Percentiles rank a stretch among this genome's conserved stretches.
phyloP scores from a whole-genome alignment of 768 basidiomycete genomes.

The Coprinellus aureogranulatus region DNA sequence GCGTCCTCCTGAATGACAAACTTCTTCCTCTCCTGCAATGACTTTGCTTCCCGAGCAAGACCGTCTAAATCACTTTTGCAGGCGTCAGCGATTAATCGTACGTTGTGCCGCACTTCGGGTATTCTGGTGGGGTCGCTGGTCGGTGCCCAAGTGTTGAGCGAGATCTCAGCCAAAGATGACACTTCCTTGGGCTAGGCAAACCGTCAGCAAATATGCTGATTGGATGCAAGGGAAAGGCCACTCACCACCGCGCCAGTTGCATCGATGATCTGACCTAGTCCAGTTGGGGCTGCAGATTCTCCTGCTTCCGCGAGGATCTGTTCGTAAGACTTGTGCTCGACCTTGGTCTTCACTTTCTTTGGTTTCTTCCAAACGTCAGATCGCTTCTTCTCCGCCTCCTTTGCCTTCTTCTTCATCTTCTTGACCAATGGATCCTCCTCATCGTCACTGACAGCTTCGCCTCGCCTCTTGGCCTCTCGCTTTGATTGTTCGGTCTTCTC shows the following conservation, averaged over 20 bases:
- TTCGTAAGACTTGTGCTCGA: slow-evolving; percentile 97
- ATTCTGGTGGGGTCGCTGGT: slow-evolving; percentile 84
- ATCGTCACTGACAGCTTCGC: slow-evolving; percentile 73
- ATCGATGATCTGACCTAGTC: slow-evolving; percentile 88
- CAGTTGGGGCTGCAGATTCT: slow-evolving; percentile 47
- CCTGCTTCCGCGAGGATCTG: slow-evolving; percentile 89
- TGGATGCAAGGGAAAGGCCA: slow-evolving; percentile 12
- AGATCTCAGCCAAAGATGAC: slow-evolving; percentile 76
- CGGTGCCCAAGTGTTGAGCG: slow-evolving; percentile 78
- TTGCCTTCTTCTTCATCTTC: slow-evolving; percentile 51
- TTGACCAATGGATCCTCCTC: slow-evolving; percentile 53
- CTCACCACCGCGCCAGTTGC: slow-evolving; percentile 89
- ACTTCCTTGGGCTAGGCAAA: slow-evolving; percentile 77
- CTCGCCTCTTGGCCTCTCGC: slow-evolving; percentile 71
- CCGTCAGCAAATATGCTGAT: slow-evolving; percentile 7
- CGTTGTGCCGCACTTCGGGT: slow-evolving; percentile 96
- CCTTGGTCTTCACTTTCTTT: slow-evolving; percentile 78
- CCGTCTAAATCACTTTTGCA: slow-evolving; percentile 85
- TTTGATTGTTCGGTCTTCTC: slow-evolving; percentile 87
- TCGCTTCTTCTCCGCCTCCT: slow-evolving; percentile 55
- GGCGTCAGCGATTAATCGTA: slow-evolving; percentile 80
- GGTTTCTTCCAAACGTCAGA: slow-evolving; percentile 85
- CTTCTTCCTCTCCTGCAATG: slow-evolving; percentile 74
- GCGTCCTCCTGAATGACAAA: slow-evolving; percentile 70
- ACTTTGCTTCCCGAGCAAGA: slow-evolving; percentile 85